Conservation (phyloP, 306 rosid species). For the Medicago ruthenica region DNA sequence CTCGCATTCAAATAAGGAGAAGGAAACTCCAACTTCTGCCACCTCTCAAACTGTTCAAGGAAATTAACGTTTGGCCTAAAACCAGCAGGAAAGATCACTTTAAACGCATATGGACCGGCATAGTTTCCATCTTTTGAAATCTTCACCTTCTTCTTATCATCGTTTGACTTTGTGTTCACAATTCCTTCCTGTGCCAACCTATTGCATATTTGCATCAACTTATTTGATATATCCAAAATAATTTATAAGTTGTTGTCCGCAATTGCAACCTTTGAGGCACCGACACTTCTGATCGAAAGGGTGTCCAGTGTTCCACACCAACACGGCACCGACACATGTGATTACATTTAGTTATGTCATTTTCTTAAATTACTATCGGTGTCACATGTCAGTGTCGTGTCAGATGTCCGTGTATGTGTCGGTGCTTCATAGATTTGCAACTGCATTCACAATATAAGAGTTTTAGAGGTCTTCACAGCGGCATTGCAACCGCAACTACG, state of each 20-base stretch:
- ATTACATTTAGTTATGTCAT: no score
- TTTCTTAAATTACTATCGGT: no score
- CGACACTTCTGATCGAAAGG: no score
- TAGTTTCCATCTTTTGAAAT: conserved; percentile 76
- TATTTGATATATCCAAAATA: not conserved
- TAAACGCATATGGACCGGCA: conserved; percentile 67
- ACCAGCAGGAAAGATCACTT: conserved; percentile 67
- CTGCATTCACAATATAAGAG: not conserved
- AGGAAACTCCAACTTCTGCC: conserved; percentile 90
- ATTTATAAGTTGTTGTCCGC: no score
- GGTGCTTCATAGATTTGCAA: no score
- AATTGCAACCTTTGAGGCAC: no score
- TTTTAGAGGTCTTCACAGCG: not conserved
- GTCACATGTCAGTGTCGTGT: no score
- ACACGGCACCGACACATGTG: no score
- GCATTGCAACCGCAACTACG: not conserved
- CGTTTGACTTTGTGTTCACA: conserved; percentile 37
- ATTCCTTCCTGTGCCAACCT: conserved; percentile 52
- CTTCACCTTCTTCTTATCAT: conserved; percentile 52
- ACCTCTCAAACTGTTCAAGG: conserved; percentile 67
- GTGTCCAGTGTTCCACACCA: no score
- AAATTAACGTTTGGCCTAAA: conserved; percentile 75
- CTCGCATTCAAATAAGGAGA: conserved; percentile 86
- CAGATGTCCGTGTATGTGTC: no score
- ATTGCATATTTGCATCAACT: not conserved